A percentile compares a stretch with the other conserved stretches of the same genome.
Evolutionary conservation across 2,329 filamentous ascomycete species (phyloP).

Genomic region (Aspergillus chevalieri): DNA sequence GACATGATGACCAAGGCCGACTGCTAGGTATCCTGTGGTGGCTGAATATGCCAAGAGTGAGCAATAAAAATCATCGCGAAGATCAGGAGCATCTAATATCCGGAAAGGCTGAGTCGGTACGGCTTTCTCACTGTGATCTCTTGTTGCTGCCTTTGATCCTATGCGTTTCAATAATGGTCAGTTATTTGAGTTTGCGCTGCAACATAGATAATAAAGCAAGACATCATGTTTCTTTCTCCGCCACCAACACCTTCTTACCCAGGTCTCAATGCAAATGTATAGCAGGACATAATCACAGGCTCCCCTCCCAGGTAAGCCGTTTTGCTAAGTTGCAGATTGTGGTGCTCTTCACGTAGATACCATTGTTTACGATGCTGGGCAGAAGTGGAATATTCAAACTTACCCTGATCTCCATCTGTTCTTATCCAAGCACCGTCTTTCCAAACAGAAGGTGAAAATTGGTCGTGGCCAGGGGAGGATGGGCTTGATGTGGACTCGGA

Average conservation of each 20-base stretch:
- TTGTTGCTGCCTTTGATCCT: slow-evolving; percentile 17
- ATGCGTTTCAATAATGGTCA: slow-evolving; percentile 14
- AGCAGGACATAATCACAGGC: too few relatives aligned
- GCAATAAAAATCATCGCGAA: slow-evolving; percentile 96
- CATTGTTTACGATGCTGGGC: neutral
- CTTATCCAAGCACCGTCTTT: slow-evolving; percentile 35
- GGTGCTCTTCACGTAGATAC: too few relatives aligned
- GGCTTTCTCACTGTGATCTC: slow-evolving; percentile 29
- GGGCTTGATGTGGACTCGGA: slow-evolving; percentile 18
- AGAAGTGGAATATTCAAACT: slow-evolving; percentile 13
- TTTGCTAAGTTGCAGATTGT: too few relatives aligned
- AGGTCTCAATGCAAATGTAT: neutral
- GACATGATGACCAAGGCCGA: slow-evolving; percentile 71
- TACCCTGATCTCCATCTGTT: slow-evolving; percentile 26
- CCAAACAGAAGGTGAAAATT: slow-evolving; percentile 31
- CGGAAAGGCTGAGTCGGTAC: slow-evolving; percentile 73
- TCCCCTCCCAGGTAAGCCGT: too few relatives aligned
- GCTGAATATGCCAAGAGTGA: slow-evolving; percentile 80
- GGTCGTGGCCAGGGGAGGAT: slow-evolving; percentile 23
- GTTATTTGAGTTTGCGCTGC: neutral
- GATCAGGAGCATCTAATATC: slow-evolving; percentile 77
- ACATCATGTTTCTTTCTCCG: neutral
- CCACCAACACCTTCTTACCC: slow-evolving; percentile 1
- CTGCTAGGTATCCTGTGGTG: slow-evolving; percentile 68
- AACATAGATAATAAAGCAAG: neutral